A percentile compares a stretch with the other conserved stretches of the same genome.
Conservation (phyloP, 1,284 basidiomycete species). For the Ustilago hordei region DNA sequence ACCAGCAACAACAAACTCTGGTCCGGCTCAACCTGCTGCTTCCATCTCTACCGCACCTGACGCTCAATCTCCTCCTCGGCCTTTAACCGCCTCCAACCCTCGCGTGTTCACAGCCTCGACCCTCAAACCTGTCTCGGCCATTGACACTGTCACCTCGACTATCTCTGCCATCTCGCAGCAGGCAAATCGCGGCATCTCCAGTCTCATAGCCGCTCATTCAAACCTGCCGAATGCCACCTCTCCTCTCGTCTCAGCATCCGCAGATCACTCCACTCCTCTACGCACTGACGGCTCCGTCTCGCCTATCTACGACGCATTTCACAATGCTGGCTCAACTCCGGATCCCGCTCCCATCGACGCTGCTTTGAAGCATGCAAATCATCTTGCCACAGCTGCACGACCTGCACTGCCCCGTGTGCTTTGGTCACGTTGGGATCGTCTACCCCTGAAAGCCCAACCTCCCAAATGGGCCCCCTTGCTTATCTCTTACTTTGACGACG, state of each 20-base stretch:
- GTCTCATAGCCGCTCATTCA: slow-evolving; percentile 32
- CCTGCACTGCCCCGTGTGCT: slow-evolving; percentile 15
- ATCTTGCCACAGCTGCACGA: background rate
- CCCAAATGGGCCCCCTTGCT: slow-evolving; percentile 29
- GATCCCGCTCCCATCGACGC: slow-evolving; percentile 26
- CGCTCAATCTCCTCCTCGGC: background rate
- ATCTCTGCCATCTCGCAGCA: slow-evolving; percentile 47
- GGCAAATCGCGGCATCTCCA: slow-evolving; percentile 43
- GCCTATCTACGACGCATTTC: slow-evolving; percentile 50
- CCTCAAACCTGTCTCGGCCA: slow-evolving; percentile 36
- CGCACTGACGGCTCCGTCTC: slow-evolving; percentile 44
- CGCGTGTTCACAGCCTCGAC: slow-evolving; percentile 33
- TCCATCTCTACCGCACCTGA: background rate
- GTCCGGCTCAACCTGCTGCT: background rate
- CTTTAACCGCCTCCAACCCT: slow-evolving; percentile 1
- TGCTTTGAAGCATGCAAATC: slow-evolving; percentile 13
- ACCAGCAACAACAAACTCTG: background rate
- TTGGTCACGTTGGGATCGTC: slow-evolving; percentile 49
- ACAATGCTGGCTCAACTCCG: slow-evolving; percentile 30
- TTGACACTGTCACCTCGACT: slow-evolving; percentile 39
- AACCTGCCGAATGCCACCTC: slow-evolving; percentile 10
- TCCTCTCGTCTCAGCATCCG: slow-evolving; percentile 15
- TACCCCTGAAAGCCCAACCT: slow-evolving; percentile 11
- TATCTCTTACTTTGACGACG: slow-evolving; percentile 36
- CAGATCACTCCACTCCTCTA: slow-evolving; percentile 18